Base-by-base conservation (phyloP, 2,329 filamentous ascomycete species). In the Ascomycota sp. region DNA sequence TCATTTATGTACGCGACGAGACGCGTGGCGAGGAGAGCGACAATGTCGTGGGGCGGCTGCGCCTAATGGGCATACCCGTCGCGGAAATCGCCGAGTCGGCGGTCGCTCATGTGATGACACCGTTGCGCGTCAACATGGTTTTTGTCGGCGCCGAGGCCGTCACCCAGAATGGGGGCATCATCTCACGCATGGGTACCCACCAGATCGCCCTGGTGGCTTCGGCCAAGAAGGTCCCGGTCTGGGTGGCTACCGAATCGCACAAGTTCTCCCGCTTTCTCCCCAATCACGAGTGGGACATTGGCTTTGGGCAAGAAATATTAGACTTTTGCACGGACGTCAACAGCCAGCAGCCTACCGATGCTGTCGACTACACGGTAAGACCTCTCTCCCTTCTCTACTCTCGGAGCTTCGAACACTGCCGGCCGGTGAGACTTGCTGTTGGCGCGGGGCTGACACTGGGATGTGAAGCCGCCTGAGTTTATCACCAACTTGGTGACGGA, bases 181-280 rank as follows among this genome's bases (percentile, higher is more conserved):
- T 98, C 40, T 86, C 79, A 17, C 64, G 85, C 29, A 68, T 95
- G 55, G 86, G 86, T 30, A 73, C 68, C 3, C 86, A 80, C 41
- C 83, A 93, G 56, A 75, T 95, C 41, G 85, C 81, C 2, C 59
- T 82, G 40, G 58, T 94, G 30, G 83, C 85, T 5, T 74, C 75
- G 43, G 50, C 53, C 20, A 60, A 60, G 27, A 69, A 74, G 24
- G 74, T 80, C 37, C 78, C 78, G 0, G 81, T 95, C 41, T 93
- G 91, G 45, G 83, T 93, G 12, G 83, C 89, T 5, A 78, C 78
- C 1, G 89, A 98, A 58, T 91, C 80, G 43, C 89, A 98, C 61
- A 98, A 98, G 56, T 94, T 98, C 47, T 82, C 91, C 27, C 68
- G 83, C 43, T 65, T 89, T 32, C 89, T 85, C 43, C 81, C 86